Percentiles rank a stretch among this genome's conserved stretches.
phyloP scores from a whole-genome alignment of 768 basidiomycete genomes.

The Mycena metata region DNA sequence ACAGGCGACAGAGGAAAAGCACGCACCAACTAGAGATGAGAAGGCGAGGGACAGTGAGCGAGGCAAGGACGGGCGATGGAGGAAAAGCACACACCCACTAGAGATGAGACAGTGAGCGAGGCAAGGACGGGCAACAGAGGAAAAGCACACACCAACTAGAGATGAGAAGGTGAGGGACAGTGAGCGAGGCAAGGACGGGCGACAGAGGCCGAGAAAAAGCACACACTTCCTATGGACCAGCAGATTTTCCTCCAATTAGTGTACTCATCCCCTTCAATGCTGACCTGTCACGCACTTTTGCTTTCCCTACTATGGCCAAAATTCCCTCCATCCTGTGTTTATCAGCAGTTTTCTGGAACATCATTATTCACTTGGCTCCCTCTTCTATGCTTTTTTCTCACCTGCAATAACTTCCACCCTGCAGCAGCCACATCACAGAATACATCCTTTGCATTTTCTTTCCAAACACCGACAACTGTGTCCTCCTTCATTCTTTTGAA shows the following conservation, averaged over 20 bases:
- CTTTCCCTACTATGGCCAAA: no score
- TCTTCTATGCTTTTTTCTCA: neutral
- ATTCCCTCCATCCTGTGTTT: no score
- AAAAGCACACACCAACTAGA: no score
- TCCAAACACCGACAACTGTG: slow-evolving; percentile 1
- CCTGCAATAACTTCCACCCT: slow-evolving; percentile 9
- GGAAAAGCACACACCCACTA: no score
- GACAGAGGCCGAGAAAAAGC: slow-evolving; percentile 7
- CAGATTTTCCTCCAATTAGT: slow-evolving; percentile 1
- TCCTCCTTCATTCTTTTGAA: slow-evolving; percentile 5
- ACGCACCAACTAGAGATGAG: no score
- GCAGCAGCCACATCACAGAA: slow-evolving; percentile 10
- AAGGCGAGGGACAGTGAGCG: no score
- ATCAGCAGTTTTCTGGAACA: no score
- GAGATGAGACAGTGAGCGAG: no score
- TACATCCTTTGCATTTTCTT: slow-evolving; percentile 1
- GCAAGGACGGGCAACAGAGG: no score
- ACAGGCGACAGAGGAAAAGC: no score
- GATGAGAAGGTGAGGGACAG: slow-evolving; percentile 2
- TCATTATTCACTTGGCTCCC: slow-evolving; percentile 6
- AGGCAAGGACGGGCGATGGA: no score
- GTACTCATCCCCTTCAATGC: slow-evolving; percentile 1
- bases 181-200: neutral
- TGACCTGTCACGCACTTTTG: slow-evolving; percentile 11
- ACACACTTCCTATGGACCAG: no score